phyloP scores from a whole-genome alignment of 306 rosid genomes.

The Spatholobus suberectus region DNA sequence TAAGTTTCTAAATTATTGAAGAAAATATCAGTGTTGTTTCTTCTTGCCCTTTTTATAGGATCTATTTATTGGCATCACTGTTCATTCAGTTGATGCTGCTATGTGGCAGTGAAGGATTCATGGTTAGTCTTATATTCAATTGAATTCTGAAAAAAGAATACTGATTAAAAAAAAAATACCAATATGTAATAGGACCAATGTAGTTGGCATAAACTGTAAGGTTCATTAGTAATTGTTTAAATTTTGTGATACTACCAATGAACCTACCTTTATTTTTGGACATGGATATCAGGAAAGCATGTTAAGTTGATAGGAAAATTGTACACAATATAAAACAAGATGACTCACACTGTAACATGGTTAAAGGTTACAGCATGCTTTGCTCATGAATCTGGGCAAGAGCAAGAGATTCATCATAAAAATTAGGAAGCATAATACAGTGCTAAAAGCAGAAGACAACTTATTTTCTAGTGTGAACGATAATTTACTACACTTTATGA shows the following conservation, averaged over 20 bases:
- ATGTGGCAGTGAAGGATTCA: background rate
- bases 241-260: background rate
- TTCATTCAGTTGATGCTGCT: constrained; percentile 9
- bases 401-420: background rate
- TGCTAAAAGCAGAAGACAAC: constrained; percentile 11
- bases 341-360: background rate
- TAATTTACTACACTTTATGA: background rate
- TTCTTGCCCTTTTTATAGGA: constrained; percentile 21
- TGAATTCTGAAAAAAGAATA: constrained; percentile 19
- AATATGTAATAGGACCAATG: background rate
- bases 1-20: background rate
- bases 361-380: background rate
- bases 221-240: constrained; percentile 15
- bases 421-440: background rate
- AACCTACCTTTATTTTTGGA: background rate
- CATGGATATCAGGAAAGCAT: constrained; percentile 10
- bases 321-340: constrained; percentile 4
- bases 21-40: constrained; percentile 11
- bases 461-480: background rate
- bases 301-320: constrained; percentile 7
- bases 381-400: constrained; percentile 8
- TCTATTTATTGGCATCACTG: constrained; percentile 19
- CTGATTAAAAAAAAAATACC: background rate
- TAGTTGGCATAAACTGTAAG: constrained; percentile 1
- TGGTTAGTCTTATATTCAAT: constrained; percentile 12